Evolutionary conservation across 495 filamentous ascomycete species (phyloP).

Genomic region (Diplogelasinospora grovesii): DNA sequence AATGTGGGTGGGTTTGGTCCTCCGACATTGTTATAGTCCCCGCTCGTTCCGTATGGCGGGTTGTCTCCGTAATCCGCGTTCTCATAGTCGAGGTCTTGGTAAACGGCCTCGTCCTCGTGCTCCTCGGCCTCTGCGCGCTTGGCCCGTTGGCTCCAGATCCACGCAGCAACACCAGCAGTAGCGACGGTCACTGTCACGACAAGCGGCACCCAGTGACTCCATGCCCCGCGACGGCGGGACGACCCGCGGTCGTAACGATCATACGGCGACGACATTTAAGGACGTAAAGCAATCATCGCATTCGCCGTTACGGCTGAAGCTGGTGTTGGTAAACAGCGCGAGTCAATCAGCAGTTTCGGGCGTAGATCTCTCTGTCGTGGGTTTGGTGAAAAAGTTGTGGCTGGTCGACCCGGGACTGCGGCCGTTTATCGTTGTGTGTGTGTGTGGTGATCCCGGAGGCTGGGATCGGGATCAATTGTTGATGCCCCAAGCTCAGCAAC

Average conservation of each 20-base stretch:
- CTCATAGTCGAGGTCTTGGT: conserved; percentile 43
- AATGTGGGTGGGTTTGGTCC: conserved; percentile 37
- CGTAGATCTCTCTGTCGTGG: too few species aligned
- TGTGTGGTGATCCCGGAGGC: conserved; percentile 9
- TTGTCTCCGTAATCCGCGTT: conserved; percentile 46
- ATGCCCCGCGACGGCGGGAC: conserved; percentile 59
- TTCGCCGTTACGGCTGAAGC: conserved; percentile 6
- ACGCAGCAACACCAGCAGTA: conserved; percentile 75
- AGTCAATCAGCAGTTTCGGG: too few species aligned
- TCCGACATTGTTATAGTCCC: conserved; percentile 32
- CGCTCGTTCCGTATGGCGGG: conserved; percentile 43
- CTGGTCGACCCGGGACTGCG: too few species aligned
- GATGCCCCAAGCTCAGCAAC: conserved; percentile 21
- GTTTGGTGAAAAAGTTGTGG: too few species aligned
- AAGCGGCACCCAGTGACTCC: conserved; percentile 79
- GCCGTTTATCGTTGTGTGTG: too few species aligned
- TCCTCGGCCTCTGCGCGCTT: conserved; percentile 54
- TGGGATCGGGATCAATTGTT: conserved; percentile 22
- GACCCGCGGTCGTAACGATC: conserved; percentile 59
- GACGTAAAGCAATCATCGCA: conserved; percentile 24
- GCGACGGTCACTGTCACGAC: conserved; percentile 79
- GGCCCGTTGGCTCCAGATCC: conserved; percentile 81
- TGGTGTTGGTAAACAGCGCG: too few species aligned
- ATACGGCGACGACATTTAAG: conserved; percentile 71
- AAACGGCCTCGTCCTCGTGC: conserved; percentile 26